Evolutionary conservation across 371 early-diverging fungal species (phyloP), one percentile per base, ranked within the genome.

Genomic region (Rhizopus arrhizus): DNA sequence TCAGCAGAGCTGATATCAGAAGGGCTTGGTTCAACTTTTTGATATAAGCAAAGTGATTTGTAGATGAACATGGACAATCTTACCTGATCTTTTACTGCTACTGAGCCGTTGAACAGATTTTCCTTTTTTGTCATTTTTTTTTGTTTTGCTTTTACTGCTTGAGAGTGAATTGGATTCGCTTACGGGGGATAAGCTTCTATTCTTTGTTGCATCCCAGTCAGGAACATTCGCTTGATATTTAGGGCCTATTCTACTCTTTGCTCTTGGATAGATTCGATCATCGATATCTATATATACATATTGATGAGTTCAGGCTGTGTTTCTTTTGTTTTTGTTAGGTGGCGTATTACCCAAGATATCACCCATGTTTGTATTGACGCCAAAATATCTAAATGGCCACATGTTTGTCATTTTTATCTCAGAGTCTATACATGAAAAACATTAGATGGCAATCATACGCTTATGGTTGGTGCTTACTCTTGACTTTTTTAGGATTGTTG

Each of bases 361-460:
- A 15, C 81, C 76, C 28, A 87, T 72, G 33, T 89, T 80, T 3
- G 89, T 85, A 61, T 91, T 82, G 4, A 87, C 76, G 13, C 93
- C 93, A 80, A 92, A 92, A 61, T 95, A 95, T 9, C 94, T 83
- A 63, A 89, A 95, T 9, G 95, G 95, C 91, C 91, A 95, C 82
- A 86, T 77, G 46, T 84, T 73, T 3, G 84, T 83, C 77, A 78
- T 80, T 32, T 64, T 70, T 15, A 61, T 62, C 49, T 64, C 58
- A 57, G 61, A 50, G 34, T 36, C 64, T 67, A 51, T 33, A 28
- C 42, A 51, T 12, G 45, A 47, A 51, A 16, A 8, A 22, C 22
- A 2, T 22, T 2, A 22, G 22, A 22, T 22, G 22, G 22, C 22
- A 22, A 22, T 22, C 22, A 22, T 22, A 22, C 22, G 0, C 22